Percentiles rank a stretch among this genome's conserved stretches.
Conservation (phyloP, 345 rosid genomes). For the Camelina laxa region DNA sequence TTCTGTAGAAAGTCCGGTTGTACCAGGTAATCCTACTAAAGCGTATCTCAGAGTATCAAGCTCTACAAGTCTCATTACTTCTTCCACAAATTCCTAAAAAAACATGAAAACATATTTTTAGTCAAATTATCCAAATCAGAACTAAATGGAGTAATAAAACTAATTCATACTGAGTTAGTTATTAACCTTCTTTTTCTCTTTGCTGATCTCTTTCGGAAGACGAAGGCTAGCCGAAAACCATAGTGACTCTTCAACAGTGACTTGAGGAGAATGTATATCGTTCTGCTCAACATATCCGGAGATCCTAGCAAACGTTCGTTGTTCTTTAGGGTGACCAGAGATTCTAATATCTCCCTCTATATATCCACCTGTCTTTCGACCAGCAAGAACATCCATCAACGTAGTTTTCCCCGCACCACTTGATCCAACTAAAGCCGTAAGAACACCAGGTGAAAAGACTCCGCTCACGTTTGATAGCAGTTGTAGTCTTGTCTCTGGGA, state of each 20-base stretch:
- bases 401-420: conserved; percentile 99
- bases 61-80: conserved; percentile 92
- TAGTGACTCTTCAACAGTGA: conserved; percentile 90
- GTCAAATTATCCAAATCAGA: conserved; percentile 19
- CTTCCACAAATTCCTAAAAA: conserved; percentile 87
- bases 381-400: conserved; percentile 96
- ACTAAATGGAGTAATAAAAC: conserved; percentile 14
- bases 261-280: conserved; percentile 97
- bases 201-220: conserved; percentile 75
- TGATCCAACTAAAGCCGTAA: conserved; percentile 93
- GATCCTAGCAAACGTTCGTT: conserved; percentile 83
- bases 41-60: conserved; percentile 72
- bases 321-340: conserved; percentile 81
- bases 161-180: neutral
- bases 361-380: conserved; percentile 94
- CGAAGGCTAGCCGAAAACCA: conserved; percentile 86
- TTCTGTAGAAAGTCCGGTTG: conserved; percentile 87
- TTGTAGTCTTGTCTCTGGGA: conserved; percentile 71
- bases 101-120: neutral
- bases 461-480: conserved; percentile 83
- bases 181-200: conserved; percentile 61
- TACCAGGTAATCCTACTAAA: conserved; percentile 86
- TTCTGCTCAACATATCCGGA: conserved; percentile 97
- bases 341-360: conserved; percentile 83
- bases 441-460: conserved; percentile 92